Conservation (phyloP, 805 yeast genomes). For the Ogataea dorogensis region DNA sequence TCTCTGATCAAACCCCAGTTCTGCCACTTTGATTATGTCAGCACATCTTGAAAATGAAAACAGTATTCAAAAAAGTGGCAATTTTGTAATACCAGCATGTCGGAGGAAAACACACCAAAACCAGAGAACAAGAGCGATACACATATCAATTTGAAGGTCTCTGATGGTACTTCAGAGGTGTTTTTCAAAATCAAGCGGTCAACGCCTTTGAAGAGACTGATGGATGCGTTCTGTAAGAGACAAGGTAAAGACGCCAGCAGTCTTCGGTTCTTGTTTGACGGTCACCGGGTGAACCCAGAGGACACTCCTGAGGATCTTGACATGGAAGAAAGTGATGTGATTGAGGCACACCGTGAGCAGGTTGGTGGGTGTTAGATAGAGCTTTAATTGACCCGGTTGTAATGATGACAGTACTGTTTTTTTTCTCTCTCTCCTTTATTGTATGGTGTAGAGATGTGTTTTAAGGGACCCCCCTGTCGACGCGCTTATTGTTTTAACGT, state of each 20-base stretch:
- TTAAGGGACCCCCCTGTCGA: conserved; percentile 8
- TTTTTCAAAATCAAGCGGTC: conserved; percentile 92
- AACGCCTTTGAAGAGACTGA: conserved; percentile 88
- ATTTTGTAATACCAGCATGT: conserved; percentile 22
- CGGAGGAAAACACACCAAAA: conserved; percentile 32
- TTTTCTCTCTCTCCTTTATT: background rate
- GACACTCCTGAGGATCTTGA: conserved; percentile 93
- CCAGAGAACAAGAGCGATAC: conserved; percentile 46
- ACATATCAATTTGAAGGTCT: conserved; percentile 89
- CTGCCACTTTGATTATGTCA: conserved; percentile 11
- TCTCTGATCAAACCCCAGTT: no score
- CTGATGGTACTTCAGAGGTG: conserved; percentile 91
- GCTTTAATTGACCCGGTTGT: conserved; percentile 5
- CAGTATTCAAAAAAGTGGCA: conserved; percentile 8
- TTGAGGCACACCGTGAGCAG: conserved; percentile 97
- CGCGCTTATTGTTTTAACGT: conserved; percentile 12
- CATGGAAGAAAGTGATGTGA: conserved; percentile 92
- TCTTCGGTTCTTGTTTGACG: conserved; percentile 88
- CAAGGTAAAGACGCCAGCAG: conserved; percentile 86
- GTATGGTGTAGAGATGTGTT: conserved; percentile 6
- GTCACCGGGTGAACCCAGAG: conserved; percentile 82
- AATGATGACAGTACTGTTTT: conserved; percentile 2
- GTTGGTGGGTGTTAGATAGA: conserved; percentile 52
- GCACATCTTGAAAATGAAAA: conserved; percentile 1
- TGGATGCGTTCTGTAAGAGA: conserved; percentile 98